These are phyloP conservation scores for Schoenoplectus triqueter DNA, from an alignment of 202 grass and related monocot species.

Conservation along the genomic window DNA sequence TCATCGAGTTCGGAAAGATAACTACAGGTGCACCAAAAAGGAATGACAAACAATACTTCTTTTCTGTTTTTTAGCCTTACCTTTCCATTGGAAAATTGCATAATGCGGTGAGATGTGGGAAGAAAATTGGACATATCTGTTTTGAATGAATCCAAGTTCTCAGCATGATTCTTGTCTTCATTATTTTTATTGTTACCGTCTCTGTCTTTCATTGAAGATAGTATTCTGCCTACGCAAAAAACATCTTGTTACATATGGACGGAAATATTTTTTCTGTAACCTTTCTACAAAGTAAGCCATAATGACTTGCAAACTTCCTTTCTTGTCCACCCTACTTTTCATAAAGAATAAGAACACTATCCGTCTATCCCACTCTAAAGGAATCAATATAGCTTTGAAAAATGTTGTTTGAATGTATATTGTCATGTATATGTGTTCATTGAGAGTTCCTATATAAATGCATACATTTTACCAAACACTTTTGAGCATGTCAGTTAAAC, in stretches of 20 bases:
- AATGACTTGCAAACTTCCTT: background rate
- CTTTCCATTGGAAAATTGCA: constrained; percentile 94
- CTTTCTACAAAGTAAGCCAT: background rate
- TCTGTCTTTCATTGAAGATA: constrained; percentile 64
- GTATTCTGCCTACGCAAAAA: constrained; percentile 69
- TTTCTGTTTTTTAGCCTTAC: constrained; percentile 46
- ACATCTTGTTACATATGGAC: background rate
- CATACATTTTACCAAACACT: constrained; percentile 8
- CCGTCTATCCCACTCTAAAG: background rate
- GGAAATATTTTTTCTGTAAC: background rate
- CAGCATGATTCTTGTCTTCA: constrained; percentile 46
- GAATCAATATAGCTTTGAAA: background rate
- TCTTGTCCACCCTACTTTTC: background rate
- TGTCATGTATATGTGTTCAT: background rate
- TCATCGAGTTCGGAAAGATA: background rate
- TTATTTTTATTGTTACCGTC: constrained; percentile 30
- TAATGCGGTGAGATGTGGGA: constrained; percentile 83
- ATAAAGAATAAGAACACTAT: constrained; percentile 3
- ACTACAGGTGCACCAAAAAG: background rate
- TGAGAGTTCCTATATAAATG: background rate
- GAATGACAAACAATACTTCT: background rate
- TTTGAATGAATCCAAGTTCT: constrained; percentile 55
- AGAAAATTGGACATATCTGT: constrained; percentile 85
- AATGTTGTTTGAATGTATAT: background rate
- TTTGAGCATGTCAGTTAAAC: background rate